Evolutionary conservation across 1,139 yeast genomes (phyloP), one percentile per base, ranked within the genome.

Genomic region (Eremothecium gossypii): DNA sequence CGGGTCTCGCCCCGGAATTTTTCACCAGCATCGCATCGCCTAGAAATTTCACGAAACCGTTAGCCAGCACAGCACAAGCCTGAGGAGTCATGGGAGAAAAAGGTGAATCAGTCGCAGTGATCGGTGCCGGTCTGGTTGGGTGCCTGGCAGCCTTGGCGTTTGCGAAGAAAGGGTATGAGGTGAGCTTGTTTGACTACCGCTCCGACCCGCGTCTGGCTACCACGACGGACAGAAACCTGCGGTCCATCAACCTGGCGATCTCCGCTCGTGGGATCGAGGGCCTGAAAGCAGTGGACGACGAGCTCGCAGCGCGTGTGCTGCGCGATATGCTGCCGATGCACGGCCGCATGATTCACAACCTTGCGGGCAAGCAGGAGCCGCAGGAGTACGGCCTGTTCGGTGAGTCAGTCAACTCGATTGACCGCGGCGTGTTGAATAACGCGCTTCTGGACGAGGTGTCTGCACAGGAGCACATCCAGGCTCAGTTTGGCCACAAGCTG

Each of bases 101-200:
- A 10, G 35, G 20, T 7, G 20, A 32, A 11, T 32, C 35, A 23
- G 70, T 78, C 9, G 83, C 76, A 1, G 69, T 81, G 31, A 73
- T 80, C 10, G 89, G 93, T 1, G 95, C 94, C 1, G 97, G 97
- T 0, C 74, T 85, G 3, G 96, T 89, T 3, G 97, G 97, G 1
- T 75, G 93, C 43, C 68, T 86, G n/a, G 76, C 91, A 0, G 94
- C 96, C 0, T 63, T 89, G 20, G 94, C 91, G 0, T 71, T 89
- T 39, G 76, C 80, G 3, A 69, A 77, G 43, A 71, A 76, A 46
- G 96, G 95, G n/a, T 82, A 74, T 60, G 51, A 72, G 0, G 96
- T 89, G 10, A 70, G 78, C 0, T 59, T 89, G 6, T 83, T 75
- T 52, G 96, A 89, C 50, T 67, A 76, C 10, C 67, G 85, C 61